Percentiles rank a stretch among this genome's conserved stretches.
Conservation (phyloP, 2,329 filamentous ascomycete species). For the Chrysoporthe cubensis region DNA sequence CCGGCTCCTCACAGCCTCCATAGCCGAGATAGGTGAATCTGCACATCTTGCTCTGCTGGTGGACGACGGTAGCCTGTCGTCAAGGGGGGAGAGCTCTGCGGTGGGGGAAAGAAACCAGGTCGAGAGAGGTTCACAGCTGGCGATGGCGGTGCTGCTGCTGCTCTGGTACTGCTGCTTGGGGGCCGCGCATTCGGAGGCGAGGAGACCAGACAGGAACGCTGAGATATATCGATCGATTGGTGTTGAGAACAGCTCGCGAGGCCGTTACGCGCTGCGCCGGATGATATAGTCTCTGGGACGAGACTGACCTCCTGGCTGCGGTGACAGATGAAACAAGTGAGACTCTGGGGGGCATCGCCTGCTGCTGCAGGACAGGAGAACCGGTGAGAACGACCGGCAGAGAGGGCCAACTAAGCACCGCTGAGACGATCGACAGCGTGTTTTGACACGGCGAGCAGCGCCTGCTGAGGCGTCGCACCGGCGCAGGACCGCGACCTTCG, state of each 20-base stretch:
- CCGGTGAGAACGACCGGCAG: constrained; percentile 13
- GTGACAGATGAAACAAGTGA: constrained; percentile 13
- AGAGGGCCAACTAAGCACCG: constrained; percentile 12
- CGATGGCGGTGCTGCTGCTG: constrained; percentile 12
- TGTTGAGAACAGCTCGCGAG: background rate
- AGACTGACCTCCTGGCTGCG: constrained; percentile 22
- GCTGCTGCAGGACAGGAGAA: constrained; percentile 13
- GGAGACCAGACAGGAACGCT: constrained; percentile 6
- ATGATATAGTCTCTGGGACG: constrained; percentile 23
- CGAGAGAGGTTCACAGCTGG: background rate
- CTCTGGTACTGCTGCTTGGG: constrained; percentile 11
- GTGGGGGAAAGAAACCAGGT: constrained; percentile 6
- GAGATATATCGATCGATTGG: constrained; percentile 14
- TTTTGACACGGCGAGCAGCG: constrained; percentile 16
- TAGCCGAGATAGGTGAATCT: constrained; percentile 30
- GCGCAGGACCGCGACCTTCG: background rate
- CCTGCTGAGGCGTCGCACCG: constrained; percentile 1
- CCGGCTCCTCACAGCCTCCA: constrained; percentile 27
- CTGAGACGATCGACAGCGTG: constrained; percentile 20
- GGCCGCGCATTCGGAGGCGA: constrained; percentile 4
- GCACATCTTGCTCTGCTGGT: constrained; percentile 16
- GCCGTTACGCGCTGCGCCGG: constrained; percentile 11
- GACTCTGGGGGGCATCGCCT: constrained; percentile 1
- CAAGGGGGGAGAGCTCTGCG: background rate
- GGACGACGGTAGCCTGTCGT: background rate